Evolutionary conservation across 192 early-diverging fungal genomes (phyloP), one percentile per base, ranked within the genome.

Genomic region (Backusella mclennaniae): DNA sequence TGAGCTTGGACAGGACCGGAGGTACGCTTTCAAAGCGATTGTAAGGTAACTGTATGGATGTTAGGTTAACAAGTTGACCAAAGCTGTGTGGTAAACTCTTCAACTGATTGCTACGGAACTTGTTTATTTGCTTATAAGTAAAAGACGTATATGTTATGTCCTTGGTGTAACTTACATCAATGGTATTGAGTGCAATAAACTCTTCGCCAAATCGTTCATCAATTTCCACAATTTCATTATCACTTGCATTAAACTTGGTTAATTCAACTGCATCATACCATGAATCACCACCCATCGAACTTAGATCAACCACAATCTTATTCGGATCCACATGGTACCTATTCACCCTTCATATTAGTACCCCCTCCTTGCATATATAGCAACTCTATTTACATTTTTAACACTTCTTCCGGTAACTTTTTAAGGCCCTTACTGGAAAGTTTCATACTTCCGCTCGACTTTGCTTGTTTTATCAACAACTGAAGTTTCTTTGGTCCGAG

Each of bases 181-280:
- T 67, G 6, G 53, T 41, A 35, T 69, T 79, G 39, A 90, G 67
- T 0, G 83, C 83, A 21, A 71, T 76, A 82, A 90, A 90, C 44
- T 88, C 88, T 17, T 78, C 73, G 3, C 82, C 84, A 31, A 90
- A 80, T 67, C 88, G 76, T 12, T 79, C 69, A 73, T 84, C 85
- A 17, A 90, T 83, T 36, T 73, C 66, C 7, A 75, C 78, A 21
- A 90, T 76, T 4, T 77, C 67, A 74, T 90, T 90, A 73, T 88
- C 87, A 23, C 82, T 76, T 26, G 86, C 87, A n/a, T 87, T 77
- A 19, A 90, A 66, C 17, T 84, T 83, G 5, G 83, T 87, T 44
- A 90, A 33, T 6, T 90, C 87, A n/a, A 85, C 80, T 11, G 77
- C 76, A 66, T 90, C 84, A 29, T 85, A 90, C 88, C 87, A 88